phyloP scores from a whole-genome alignment of 2,329 filamentous ascomycete genomes.

The Aspergillus intermedius region DNA sequence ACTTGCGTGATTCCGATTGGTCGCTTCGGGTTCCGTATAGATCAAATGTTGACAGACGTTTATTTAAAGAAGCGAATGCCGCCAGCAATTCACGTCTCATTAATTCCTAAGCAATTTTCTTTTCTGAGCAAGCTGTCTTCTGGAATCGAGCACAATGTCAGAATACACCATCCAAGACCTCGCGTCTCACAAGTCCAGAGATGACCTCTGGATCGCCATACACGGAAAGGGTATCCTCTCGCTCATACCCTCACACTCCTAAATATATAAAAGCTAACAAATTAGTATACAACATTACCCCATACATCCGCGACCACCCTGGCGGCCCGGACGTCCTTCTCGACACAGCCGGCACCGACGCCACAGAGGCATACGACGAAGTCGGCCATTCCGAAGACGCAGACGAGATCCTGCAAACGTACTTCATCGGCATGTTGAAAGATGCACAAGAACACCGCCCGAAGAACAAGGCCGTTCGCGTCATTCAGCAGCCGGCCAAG shows the following conservation, averaged over 20 bases:
- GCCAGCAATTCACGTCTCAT: not conserved
- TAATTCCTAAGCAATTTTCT: no score
- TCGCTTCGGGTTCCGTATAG: no score
- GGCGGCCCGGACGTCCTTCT: conserved; percentile 36
- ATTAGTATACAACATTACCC: conserved; percentile 53
- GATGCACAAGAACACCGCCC: conserved; percentile 15
- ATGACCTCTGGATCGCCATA: conserved; percentile 51
- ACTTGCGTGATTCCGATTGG: no score
- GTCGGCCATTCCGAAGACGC: conserved; percentile 44
- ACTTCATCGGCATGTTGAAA: conserved; percentile 31
- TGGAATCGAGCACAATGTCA: conserved; percentile 7
- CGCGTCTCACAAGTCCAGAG: conserved; percentile 43
- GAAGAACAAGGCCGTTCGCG: conserved; percentile 12
- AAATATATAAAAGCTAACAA: not conserved
- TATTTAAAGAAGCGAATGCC: no score
- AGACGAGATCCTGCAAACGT: conserved; percentile 34
- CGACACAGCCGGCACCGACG: conserved; percentile 38
- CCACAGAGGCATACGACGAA: conserved; percentile 39
- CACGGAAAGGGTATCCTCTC: conserved; percentile 46
- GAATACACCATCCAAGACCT: conserved; percentile 31
- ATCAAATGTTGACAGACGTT: no score
- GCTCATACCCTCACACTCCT: not conserved
- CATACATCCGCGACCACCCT: conserved; percentile 55
- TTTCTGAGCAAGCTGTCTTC: not conserved
- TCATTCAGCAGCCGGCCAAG: conserved; percentile 10